These are phyloP conservation scores for Phialophora macrospora DNA, from an alignment of 2,329 filamentous ascomycete genomes.

Conservation along the genomic window DNA sequence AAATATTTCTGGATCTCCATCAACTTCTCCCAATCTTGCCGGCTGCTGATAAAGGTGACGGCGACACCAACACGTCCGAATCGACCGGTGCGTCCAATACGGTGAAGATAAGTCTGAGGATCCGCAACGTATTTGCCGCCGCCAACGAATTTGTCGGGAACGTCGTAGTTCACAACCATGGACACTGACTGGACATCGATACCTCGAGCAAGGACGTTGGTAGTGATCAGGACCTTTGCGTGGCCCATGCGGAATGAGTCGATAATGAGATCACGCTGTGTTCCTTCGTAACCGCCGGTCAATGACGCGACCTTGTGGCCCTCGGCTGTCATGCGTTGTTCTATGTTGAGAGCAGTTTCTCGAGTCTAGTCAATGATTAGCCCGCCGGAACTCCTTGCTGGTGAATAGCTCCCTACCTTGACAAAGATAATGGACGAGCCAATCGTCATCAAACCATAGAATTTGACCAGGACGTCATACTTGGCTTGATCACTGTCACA, in stretches of 20 bases:
- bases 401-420: conserved; percentile 62
- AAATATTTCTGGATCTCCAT: conserved; percentile 80
- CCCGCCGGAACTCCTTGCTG: background rate
- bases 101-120: conserved; percentile 93
- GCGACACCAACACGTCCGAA: conserved; percentile 96
- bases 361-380: conserved; percentile 66
- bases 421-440: conserved; percentile 98
- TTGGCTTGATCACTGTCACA: conserved; percentile 81
- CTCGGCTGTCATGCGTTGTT: conserved; percentile 81
- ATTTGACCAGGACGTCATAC: conserved; percentile 84
- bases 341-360: conserved; percentile 82
- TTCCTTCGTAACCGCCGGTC: conserved; percentile 84
- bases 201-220: conserved; percentile 92
- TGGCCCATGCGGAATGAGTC: conserved; percentile 83
- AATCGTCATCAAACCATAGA: conserved; percentile 95
- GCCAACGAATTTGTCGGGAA: conserved; percentile 52
- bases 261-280: conserved; percentile 80
- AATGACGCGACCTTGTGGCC: conserved; percentile 91
- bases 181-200: conserved; percentile 92
- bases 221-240: conserved; percentile 96
- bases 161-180: conserved; percentile 95
- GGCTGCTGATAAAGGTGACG: conserved; percentile 91
- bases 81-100: conserved; percentile 93
- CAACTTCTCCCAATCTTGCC: conserved; percentile 78
- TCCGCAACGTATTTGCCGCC: conserved; percentile 63